Conservation (phyloP, 257 asterid genomes). For the Echites panduratus region DNA sequence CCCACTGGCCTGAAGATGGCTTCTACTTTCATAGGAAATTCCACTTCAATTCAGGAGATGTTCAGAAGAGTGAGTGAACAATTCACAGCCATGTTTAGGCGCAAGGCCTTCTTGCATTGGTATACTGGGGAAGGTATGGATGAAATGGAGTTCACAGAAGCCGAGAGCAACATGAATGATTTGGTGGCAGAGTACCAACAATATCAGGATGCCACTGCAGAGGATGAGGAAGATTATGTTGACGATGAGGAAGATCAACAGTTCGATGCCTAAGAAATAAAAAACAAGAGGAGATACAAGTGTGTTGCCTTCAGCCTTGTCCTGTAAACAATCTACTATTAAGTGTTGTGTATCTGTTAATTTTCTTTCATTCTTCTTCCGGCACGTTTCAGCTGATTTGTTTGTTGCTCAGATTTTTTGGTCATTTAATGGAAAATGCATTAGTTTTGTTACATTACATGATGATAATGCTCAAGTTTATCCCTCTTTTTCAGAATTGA, state of each 20-base stretch:
- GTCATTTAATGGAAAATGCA: not conserved
- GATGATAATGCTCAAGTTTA: too few relatives aligned
- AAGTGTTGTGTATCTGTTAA: not conserved
- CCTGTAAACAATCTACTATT: not conserved
- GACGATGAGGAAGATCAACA: constrained; percentile 40
- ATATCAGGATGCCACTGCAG: constrained; percentile 87
- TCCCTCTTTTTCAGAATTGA: not conserved
- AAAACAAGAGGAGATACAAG: not conserved
- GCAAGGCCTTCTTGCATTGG: constrained; percentile 95
- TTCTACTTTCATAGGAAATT: constrained; percentile 70
- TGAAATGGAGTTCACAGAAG: constrained; percentile 88
- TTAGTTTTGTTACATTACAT: not conserved
- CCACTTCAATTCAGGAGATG: constrained; percentile 86
- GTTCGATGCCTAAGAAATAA: constrained; percentile 15
- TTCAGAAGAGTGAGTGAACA: constrained; percentile 89
- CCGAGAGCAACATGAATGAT: constrained; percentile 89
- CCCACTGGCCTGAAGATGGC: constrained; percentile 80
- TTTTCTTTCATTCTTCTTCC: constrained; percentile 13
- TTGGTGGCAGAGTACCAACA: constrained; percentile 87
- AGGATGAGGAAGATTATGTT: constrained; percentile 61
- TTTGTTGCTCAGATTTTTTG: not conserved
- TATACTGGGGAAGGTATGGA: constrained; percentile 93
- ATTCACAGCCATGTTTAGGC: constrained; percentile 82
- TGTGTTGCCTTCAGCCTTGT: not conserved
- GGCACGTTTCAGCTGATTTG: constrained; percentile 8